Conservation (phyloP, 495 filamentous ascomycete genomes). For the Amniculicola lignicola region DNA sequence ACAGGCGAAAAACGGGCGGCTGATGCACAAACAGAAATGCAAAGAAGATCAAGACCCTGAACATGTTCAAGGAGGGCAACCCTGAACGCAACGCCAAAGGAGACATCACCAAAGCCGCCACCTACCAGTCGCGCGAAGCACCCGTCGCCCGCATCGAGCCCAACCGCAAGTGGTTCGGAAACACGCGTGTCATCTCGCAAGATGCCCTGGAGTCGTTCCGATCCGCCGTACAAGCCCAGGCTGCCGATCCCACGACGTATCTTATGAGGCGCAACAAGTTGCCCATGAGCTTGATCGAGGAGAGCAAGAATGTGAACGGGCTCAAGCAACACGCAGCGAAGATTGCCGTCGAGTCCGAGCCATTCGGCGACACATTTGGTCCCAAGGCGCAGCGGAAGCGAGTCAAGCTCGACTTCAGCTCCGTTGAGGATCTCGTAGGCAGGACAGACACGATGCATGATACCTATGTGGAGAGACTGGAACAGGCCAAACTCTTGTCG, state of each 20-base stretch:
- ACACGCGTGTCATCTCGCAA: conserved; percentile 67
- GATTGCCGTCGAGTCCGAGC: conserved; percentile 82
- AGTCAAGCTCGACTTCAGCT: conserved; percentile 78
- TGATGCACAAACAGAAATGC: conserved; percentile 52
- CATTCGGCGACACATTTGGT: conserved; percentile 87
- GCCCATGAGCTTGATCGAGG: conserved; percentile 75
- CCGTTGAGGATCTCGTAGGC: conserved; percentile 75
- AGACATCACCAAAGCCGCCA: conserved; percentile 74
- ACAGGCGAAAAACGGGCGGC: no score
- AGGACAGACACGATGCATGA: conserved; percentile 74
- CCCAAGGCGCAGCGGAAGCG: conserved; percentile 90
- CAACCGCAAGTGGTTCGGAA: conserved; percentile 83
- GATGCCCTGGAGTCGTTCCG: conserved; percentile 77
- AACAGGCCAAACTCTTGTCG: conserved; percentile 67
- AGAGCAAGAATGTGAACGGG: conserved; percentile 66
- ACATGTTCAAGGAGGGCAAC: conserved; percentile 82
- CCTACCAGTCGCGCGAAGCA: conserved; percentile 73
- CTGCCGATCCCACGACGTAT: conserved; percentile 86
- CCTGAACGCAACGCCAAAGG: conserved; percentile 71
- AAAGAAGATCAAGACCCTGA: conserved; percentile 82
- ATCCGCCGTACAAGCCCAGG: conserved; percentile 85
- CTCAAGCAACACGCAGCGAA: conserved; percentile 91
- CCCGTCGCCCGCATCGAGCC: conserved; percentile 90
- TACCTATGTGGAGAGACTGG: conserved; percentile 69
- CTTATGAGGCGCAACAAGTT: conserved; percentile 93